phyloP scores from a whole-genome alignment of 148 eudicot genomes.

The Chenopodium suecicum region DNA sequence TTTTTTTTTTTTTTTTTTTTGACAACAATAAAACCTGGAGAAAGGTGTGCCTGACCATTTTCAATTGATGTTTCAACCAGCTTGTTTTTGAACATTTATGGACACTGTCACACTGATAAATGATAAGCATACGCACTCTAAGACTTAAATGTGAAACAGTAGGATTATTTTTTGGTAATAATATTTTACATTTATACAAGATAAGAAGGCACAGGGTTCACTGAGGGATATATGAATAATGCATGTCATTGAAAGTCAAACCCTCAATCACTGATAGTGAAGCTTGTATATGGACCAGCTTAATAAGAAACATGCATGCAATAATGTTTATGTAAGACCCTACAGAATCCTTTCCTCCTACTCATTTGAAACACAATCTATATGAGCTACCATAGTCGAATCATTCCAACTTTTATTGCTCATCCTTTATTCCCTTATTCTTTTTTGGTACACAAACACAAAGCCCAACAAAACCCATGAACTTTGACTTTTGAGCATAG shows the following conservation, averaged over 20 bases:
- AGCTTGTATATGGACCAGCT: neutral
- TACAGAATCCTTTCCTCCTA: neutral
- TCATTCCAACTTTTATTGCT: neutral
- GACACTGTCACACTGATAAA: neutral
- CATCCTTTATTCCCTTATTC: neutral
- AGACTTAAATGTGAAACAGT: neutral
- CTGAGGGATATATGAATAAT: neutral
- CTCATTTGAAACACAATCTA: neutral
- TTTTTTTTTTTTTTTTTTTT: no score
- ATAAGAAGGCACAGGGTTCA: neutral
- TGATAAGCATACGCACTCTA: neutral
- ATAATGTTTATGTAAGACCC: neutral
- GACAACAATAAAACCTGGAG: neutral
- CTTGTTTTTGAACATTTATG: no score
- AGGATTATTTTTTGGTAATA: no score
- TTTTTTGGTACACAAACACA: neutral
- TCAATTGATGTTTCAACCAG: neutral
- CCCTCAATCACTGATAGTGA: neutral
- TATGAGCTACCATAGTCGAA: neutral
- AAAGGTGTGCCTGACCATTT: neutral
- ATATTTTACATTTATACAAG: no score
- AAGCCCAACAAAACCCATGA: neutral
- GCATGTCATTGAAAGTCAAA: neutral
- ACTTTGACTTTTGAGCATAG: neutral
- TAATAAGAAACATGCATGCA: no score